phyloP scores from a whole-genome alignment of 108 stramenopile species.

The Nitzschia putrida region DNA sequence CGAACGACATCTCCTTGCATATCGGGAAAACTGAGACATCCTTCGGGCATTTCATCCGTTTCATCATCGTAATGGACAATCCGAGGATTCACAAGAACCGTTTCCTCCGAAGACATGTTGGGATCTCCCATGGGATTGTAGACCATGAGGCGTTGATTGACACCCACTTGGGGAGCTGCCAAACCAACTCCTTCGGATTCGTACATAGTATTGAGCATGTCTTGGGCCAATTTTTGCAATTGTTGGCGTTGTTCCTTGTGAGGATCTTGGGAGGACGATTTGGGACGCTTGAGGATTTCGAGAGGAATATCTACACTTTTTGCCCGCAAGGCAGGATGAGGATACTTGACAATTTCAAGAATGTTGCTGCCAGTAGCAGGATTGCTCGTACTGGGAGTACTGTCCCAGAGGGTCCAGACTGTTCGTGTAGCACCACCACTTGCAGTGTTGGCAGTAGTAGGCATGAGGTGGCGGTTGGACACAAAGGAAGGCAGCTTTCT shows the following conservation, averaged over 20 bases:
- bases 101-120: conserved; percentile 77
- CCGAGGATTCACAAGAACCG: conserved; percentile 82
- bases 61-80: conserved; percentile 75
- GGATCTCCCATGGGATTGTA: conserved; percentile 89
- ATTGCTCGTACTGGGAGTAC: too few species aligned
- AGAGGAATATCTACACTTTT: conserved; percentile 69
- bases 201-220: conserved; percentile 97
- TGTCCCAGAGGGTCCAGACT: too few species aligned
- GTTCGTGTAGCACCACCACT: too few species aligned
- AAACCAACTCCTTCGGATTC: conserved; percentile 91
- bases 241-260: conserved; percentile 26
- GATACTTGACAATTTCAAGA: conserved; percentile 89
- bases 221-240: conserved; percentile 76
- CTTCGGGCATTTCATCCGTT: conserved; percentile 75
- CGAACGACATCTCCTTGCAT: conserved; percentile 86
- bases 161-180: conserved; percentile 89
- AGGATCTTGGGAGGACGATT: conserved; percentile 28
- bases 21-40: conserved; percentile 91
- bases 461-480: too few species aligned
- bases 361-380: conserved; percentile 1
- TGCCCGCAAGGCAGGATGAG: conserved; percentile 85
- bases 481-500: too few species aligned
- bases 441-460: too few species aligned
- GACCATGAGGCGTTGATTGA: conserved; percentile 91
- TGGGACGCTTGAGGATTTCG: conserved; percentile 37